Percentiles rank a stretch among this genome's conserved stretches.
Evolutionary conservation across 2,329 filamentous ascomycete species (phyloP).

Genomic region (Pezicula radicicola): DNA sequence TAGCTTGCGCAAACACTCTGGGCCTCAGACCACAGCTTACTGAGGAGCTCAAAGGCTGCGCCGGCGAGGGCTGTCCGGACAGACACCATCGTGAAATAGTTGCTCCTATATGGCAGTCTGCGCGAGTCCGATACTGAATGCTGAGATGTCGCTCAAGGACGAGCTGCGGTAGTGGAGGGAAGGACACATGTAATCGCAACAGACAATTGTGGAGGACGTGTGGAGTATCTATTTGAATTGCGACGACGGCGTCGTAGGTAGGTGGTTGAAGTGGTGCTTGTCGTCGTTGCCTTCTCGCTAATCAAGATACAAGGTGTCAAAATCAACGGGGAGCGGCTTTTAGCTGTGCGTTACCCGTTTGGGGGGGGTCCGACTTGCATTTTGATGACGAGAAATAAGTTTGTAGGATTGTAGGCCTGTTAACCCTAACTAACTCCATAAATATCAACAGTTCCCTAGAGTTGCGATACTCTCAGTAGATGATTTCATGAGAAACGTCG

Average conservation of each 20-base stretch:
- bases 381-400: too few species aligned
- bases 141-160: constrained; percentile 25
- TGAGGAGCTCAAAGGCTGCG: constrained; percentile 28
- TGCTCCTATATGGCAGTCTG: neutral
- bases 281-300: neutral
- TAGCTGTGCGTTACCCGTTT: too few species aligned
- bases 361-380: too few species aligned
- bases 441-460: too few species aligned
- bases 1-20: constrained; percentile 12
- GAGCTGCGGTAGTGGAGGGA: constrained; percentile 22
- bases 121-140: constrained; percentile 3
- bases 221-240: neutral
- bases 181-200: constrained; percentile 29
- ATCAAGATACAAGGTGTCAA: constrained; percentile 1
- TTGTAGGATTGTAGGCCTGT: too few species aligned
- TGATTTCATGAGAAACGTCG: too few species aligned
- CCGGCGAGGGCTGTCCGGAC: constrained; percentile 18
- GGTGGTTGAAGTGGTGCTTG: neutral
- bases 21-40: constrained; percentile 19
- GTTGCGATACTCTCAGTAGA: too few species aligned
- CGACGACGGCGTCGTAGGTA: neutral
- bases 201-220: neutral
- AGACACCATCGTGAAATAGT: constrained; percentile 14
- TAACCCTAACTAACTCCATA: too few species aligned
- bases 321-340: neutral